Conservation (phyloP, 2,329 filamentous ascomycete genomes). For the Shiraia sp. region DNA sequence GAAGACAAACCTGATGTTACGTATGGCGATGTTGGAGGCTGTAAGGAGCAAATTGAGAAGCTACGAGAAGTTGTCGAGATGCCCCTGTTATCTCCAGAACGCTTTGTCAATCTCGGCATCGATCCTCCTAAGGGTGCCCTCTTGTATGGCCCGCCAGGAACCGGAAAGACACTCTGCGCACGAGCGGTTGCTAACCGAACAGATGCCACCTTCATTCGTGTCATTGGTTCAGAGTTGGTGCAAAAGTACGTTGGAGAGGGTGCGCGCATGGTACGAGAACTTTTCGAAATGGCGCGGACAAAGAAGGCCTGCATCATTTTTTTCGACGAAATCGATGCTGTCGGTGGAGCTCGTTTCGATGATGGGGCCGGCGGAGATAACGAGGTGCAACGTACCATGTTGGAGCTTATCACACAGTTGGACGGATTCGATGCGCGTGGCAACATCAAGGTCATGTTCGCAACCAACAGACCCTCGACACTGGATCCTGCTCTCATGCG, state of each 20-base stretch:
- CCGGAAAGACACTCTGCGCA: conserved; percentile 98
- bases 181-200: conserved; percentile 97
- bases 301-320: conserved; percentile 99
- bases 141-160: conserved; percentile 94
- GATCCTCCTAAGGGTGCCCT: conserved; percentile 97
- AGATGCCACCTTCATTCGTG: conserved; percentile 96
- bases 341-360: conserved; percentile 94
- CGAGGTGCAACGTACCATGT: conserved; percentile 96
- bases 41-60: conserved; percentile 99
- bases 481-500: conserved; percentile 96
- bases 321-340: conserved; percentile 97
- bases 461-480: conserved; percentile 93
- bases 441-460: conserved; percentile 99
- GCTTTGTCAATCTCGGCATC: conserved; percentile 98
- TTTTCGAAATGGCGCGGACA: conserved; percentile 98
- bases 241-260: conserved; percentile 99
- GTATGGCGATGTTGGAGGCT: conserved; percentile 97
- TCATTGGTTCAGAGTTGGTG: conserved; percentile 96
- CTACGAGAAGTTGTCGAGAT: conserved; percentile 98
- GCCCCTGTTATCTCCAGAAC: conserved; percentile 92
- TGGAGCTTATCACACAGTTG: conserved; percentile 95
- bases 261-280: conserved; percentile 95
- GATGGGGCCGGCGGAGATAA: conserved; percentile 97
- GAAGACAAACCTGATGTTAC: conserved; percentile 99
- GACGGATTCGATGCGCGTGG: conserved; percentile 95